Base-by-base conservation (phyloP, 768 basidiomycete species). In the Leccinum subtestaceum region DNA sequence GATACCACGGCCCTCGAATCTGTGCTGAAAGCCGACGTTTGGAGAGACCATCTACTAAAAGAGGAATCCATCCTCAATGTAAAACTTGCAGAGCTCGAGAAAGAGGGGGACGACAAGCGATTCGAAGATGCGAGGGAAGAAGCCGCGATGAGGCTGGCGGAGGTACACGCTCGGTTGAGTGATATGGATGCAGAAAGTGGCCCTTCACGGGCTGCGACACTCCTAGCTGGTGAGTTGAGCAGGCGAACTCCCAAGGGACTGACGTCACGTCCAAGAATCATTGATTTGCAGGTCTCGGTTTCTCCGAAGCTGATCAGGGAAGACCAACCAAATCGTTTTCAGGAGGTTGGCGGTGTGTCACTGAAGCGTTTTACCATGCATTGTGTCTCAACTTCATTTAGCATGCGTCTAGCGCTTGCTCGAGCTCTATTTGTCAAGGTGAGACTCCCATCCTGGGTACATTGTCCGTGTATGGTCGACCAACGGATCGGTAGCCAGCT, bases 121-220 rank as follows among this genome's bases (percentile, higher is more conserved):
- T 86, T 91, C 40, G 91, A 89, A 65, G 92, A 92, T 66, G 87
- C 90, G 13, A 83, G 89, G 65, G 95, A 97, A 67, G 95, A 95
- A 63, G 81, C 91, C 2, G 85, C 88, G 2, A 79, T 83, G 8
- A 81, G 95, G 55, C 72, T 98, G 32, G 87, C 90, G 2, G 96
- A 99, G 62, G 90, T 97, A 5, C 97, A 98, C 70, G 78, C 88
- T 49, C 83, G 89, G 50, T 75, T 98, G 49, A 86, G 94, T n/a
- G 97, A 99, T 52, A 98, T 99, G 88, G 97, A 99, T 64, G 96
- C 96, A 3, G 96, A 92, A 70, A 96, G 91, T 70, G 97, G 95
- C 3, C 97, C 97, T n/a, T 88, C 93, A 7, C 77, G 97, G 49
- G 95, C 96, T 21, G 93, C 93, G 13, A 82, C 91, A 19, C 76